These are phyloP conservation scores for Wickerhamomyces ciferrii DNA, from an alignment of 805 yeast species.

Conservation along the genomic window DNA sequence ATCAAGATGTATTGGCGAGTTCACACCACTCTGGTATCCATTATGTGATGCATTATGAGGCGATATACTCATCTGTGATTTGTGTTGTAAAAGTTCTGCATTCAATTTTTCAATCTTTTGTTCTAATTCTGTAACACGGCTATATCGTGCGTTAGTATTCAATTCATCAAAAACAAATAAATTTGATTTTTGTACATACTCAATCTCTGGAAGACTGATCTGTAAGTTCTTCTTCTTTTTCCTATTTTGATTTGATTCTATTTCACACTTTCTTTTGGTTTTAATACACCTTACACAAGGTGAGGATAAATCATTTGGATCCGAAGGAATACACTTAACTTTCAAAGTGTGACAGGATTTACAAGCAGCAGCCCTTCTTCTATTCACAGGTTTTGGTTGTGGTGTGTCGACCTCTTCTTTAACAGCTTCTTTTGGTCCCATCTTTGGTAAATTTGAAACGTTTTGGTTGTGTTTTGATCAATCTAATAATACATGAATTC, in stretches of 20 bases:
- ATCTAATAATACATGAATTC: background rate
- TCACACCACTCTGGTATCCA: background rate
- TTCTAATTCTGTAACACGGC: background rate
- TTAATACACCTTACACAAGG: slow-evolving; percentile 74
- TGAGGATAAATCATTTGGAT: slow-evolving; percentile 47
- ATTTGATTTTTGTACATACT: slow-evolving; percentile 18
- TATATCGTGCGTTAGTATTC: background rate
- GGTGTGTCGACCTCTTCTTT: background rate
- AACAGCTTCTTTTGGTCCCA: background rate
- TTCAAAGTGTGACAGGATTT: slow-evolving; percentile 77
- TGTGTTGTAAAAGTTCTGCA: background rate
- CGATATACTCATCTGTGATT: background rate
- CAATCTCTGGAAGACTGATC: slow-evolving; percentile 25
- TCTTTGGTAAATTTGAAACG: background rate
- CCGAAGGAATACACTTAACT: slow-evolving; percentile 78
- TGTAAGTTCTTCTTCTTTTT: slow-evolving; percentile 34
- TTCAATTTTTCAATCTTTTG: background rate
- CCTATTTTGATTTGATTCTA: slow-evolving; percentile 56
- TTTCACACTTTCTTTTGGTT: slow-evolving; percentile 58
- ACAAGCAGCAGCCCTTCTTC: slow-evolving; percentile 47
- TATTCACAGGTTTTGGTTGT: background rate
- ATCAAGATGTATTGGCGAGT: background rate
- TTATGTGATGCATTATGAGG: background rate
- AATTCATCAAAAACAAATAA: slow-evolving; percentile 4
- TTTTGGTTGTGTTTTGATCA: background rate